These are phyloP conservation scores for Dryas octopetala DNA, from an alignment of 306 rosid genomes.

Conservation along the genomic window DNA sequence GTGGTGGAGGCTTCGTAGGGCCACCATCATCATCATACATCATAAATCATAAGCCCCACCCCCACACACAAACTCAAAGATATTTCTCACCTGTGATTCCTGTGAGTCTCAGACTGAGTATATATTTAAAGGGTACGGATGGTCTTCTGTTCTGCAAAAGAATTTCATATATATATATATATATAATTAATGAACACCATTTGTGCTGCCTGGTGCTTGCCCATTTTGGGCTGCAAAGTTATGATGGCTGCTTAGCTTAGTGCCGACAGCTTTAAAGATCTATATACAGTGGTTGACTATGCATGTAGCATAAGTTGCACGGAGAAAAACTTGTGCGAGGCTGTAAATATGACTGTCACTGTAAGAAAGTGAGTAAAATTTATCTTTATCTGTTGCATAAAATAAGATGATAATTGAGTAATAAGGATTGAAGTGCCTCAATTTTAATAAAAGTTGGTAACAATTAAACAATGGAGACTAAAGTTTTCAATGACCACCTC, in stretches of 20 bases:
- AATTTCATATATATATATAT: too few species aligned
- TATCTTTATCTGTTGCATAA: too few species aligned
- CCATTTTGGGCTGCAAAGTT: conserved; percentile 8
- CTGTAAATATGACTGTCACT: too few species aligned
- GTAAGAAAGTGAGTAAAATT: too few species aligned
- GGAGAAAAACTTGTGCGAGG: neutral
- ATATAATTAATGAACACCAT: neutral
- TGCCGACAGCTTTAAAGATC: conserved; percentile 18
- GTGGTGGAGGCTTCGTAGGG: conserved; percentile 10
- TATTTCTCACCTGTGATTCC: neutral
- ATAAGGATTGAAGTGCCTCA: too few species aligned
- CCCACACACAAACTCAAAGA: neutral
- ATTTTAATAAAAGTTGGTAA: too few species aligned
- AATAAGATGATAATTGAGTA: too few species aligned
- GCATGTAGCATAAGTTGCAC: too few species aligned
- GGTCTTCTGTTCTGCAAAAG: too few species aligned
- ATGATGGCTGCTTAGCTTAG: conserved; percentile 23
- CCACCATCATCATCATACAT: neutral
- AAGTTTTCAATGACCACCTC: too few species aligned
- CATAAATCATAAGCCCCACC: neutral
- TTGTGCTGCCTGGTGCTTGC: neutral
- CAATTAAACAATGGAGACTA: too few species aligned
- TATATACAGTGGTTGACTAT: neutral
- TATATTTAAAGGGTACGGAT: neutral
- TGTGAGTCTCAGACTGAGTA: neutral